A percentile compares a stretch with the other conserved stretches of the same genome.
Evolutionary conservation across 2,329 filamentous ascomycete species (phyloP).

Genomic region (Ophiosphaerella herpotricha): DNA sequence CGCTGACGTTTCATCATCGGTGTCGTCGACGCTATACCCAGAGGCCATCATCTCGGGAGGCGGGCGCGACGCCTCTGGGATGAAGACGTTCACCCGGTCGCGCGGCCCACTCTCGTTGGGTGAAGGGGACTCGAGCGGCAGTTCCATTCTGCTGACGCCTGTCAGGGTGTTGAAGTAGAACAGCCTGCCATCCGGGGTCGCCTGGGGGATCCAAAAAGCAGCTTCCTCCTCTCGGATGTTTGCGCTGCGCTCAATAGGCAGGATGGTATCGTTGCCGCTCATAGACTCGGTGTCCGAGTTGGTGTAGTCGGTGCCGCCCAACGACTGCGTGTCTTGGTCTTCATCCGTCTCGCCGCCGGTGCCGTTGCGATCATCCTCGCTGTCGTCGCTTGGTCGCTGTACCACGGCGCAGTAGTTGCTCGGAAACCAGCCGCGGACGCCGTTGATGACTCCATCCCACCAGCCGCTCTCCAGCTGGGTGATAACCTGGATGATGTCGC

Average conservation of each 20-base stretch:
- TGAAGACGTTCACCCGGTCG: conserved; percentile 84
- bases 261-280: conserved; percentile 48
- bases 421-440: conserved; percentile 96
- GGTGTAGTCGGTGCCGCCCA: conserved; percentile 46
- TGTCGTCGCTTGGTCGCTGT: conserved; percentile 72
- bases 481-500: conserved; percentile 97
- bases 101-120: conserved; percentile 81
- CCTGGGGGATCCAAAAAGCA: conserved; percentile 98
- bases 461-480: conserved; percentile 97
- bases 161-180: conserved; percentile 99
- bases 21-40: conserved; percentile 81
- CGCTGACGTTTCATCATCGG: conserved; percentile 87
- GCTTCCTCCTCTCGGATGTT: conserved; percentile 74
- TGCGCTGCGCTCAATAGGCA: conserved; percentile 70
- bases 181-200: conserved; percentile 86
- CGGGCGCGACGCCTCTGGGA: conserved; percentile 87
- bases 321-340: conserved; percentile 52
- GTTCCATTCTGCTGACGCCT: conserved; percentile 89
- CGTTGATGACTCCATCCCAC: conserved; percentile 99
- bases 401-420: conserved; percentile 98
- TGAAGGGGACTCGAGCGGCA: conserved; percentile 89
- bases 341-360: conserved; percentile 61
- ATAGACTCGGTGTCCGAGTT: conserved; percentile 53
- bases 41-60: conserved; percentile 90
- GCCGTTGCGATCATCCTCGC: conserved; percentile 64